Evolutionary conservation across 2,329 filamentous ascomycete genomes (phyloP).

Genomic region (Metarhizium brunneum): DNA sequence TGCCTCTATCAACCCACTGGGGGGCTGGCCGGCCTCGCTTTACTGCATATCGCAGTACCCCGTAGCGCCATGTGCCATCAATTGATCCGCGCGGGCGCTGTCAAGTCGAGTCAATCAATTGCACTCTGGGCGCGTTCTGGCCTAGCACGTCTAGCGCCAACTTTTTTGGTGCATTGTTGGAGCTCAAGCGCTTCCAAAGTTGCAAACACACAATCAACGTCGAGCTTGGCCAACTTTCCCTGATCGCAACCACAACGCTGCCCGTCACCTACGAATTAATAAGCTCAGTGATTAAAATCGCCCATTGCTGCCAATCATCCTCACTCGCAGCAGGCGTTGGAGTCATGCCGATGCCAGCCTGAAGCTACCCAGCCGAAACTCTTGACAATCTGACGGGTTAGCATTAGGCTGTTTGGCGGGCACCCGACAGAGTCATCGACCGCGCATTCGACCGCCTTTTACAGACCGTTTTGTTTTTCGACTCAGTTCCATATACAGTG

Average conservation of each 20-base stretch:
- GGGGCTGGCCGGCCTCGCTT: conserved; percentile 8
- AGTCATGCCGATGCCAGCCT: conserved; percentile 5
- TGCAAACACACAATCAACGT: conserved; percentile 5
- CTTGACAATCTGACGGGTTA: not conserved
- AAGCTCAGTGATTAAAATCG: no score
- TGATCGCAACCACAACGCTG: not conserved
- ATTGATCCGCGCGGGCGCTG: no score
- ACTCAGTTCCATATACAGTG: not conserved
- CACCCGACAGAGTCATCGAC: not conserved
- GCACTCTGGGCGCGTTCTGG: no score
- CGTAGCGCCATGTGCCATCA: not conserved
- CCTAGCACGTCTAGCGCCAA: not conserved
- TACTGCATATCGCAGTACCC: conserved; percentile 17
- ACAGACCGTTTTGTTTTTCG: not conserved
- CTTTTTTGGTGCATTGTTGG: not conserved
- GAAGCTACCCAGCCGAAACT: conserved; percentile 4
- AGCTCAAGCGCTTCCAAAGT: conserved; percentile 15
- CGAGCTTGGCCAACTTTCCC: not conserved
- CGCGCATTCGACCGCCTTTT: not conserved
- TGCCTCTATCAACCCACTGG: conserved; percentile 1
- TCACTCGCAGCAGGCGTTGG: not conserved
- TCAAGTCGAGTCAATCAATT: no score
- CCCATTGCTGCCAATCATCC: not conserved
- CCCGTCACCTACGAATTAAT: not conserved
- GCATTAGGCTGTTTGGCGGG: not conserved